These are phyloP conservation scores for Fusarium pininemorale DNA, from an alignment of 2,329 filamentous ascomycete genomes.

Conservation along the genomic window DNA sequence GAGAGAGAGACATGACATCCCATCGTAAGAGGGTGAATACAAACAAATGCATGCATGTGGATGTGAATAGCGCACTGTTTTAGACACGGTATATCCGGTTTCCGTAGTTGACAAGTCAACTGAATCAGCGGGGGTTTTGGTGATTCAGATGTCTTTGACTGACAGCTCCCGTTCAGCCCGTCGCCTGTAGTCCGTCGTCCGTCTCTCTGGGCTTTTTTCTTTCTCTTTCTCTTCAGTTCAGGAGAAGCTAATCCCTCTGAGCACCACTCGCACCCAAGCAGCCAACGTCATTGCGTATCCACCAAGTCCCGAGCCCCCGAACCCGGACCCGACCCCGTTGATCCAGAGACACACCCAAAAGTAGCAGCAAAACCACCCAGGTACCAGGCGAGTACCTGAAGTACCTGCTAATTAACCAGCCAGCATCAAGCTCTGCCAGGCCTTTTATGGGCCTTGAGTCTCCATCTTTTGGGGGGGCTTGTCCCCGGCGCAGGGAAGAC, in stretches of 20 bases:
- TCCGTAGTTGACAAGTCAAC: not conserved
- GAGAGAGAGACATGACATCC: conserved; percentile 3
- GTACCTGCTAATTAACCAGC: conserved; percentile 17
- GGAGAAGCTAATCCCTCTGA: conserved; percentile 11
- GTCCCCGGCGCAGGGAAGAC: conserved; percentile 39
- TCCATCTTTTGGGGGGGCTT: conserved; percentile 27
- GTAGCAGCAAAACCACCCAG: conserved; percentile 27
- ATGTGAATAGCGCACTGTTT: conserved; percentile 16
- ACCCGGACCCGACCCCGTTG: conserved; percentile 39
- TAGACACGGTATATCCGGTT: conserved; percentile 10
- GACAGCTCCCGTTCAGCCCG: not conserved
- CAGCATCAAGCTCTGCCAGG: conserved; percentile 23
- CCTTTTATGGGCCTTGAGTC: conserved; percentile 18
- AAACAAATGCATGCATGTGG: conserved; percentile 8
- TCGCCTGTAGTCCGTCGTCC: not conserved
- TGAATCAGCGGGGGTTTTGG: conserved; percentile 2
- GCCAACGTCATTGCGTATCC: conserved; percentile 45
- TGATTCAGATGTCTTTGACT: not conserved
- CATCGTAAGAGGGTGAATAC: conserved; percentile 24
- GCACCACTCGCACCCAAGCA: conserved; percentile 7
- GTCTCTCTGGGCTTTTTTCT: not conserved
- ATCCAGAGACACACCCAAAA: conserved; percentile 38
- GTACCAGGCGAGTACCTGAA: conserved; percentile 28
- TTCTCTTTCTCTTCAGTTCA: not conserved
- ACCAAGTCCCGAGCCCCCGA: conserved; percentile 44